A percentile compares a stretch with the other conserved stretches of the same genome.
Evolutionary conservation across 176 grass and related monocot species (phyloP).

Genomic region (Thalia dealbata): DNA sequence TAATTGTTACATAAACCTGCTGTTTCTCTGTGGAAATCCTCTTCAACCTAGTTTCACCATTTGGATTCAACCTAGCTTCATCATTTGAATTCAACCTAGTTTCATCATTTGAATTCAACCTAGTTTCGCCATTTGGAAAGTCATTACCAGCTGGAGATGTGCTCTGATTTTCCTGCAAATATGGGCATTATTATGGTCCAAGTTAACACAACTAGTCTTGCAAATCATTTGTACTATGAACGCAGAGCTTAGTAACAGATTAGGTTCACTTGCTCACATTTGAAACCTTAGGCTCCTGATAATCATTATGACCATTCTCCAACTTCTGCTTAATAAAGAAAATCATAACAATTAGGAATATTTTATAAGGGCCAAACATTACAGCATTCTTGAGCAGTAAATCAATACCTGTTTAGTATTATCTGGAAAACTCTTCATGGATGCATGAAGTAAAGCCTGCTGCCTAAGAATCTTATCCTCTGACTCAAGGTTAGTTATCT

Average conservation of each 20-base stretch:
- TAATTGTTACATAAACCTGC: slow-evolving; percentile 35
- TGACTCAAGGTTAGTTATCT: slow-evolving; percentile 49
- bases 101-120: slow-evolving; percentile 50
- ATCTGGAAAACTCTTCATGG: slow-evolving; percentile 7
- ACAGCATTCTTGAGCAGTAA: background rate
- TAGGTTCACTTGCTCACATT: background rate
- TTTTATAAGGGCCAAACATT: background rate
- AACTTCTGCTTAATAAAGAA: slow-evolving; percentile 28
- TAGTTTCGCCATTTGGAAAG: slow-evolving; percentile 45
- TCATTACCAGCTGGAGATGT: slow-evolving; percentile 20
- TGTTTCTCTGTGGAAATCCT: slow-evolving; percentile 45
- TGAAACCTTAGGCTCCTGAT: slow-evolving; percentile 47
- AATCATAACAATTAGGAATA: background rate
- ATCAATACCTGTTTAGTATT: background rate
- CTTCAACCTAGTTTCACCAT: slow-evolving; percentile 45
- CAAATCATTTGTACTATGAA: background rate
- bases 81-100: slow-evolving; percentile 44
- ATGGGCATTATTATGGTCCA: background rate
- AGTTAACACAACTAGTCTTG: background rate
- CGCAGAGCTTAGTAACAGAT: slow-evolving; percentile 2
- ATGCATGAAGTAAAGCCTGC: slow-evolving; percentile 38
- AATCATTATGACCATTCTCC: slow-evolving; percentile 45
- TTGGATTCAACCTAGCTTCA: slow-evolving; percentile 50
- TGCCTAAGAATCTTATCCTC: slow-evolving; percentile 63
- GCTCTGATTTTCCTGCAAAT: slow-evolving; percentile 4